Evolutionary conservation across 768 basidiomycete species (phyloP), one percentile per base, ranked within the genome.

Genomic region (Trametes cubensis): DNA sequence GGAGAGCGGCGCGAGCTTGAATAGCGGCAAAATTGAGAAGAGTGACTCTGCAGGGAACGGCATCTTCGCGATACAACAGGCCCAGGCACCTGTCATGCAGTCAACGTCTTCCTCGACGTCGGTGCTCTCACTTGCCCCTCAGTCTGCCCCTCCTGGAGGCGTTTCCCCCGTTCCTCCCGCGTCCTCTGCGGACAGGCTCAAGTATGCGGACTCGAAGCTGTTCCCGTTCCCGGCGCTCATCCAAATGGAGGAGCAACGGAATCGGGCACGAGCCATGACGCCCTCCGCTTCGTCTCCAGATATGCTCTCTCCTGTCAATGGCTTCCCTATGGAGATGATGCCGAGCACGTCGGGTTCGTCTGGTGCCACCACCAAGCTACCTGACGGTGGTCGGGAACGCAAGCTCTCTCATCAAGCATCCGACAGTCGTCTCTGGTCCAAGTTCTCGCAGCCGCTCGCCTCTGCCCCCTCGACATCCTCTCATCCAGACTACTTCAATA

Each of bases 161-260:
- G 81, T 83, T 13, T 94, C 92, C 8, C 89, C 91, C n/a, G 84
- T 94, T 40, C 93, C 93, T 42, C 83, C 86, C 18, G 83, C 86
- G 13, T 87, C 89, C 26, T 80, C 85, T 15, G 83, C 83, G 30
- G 92, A 93, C 74, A 74, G 87, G 71, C 79, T 80, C 28, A 91
- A 82, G 75, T 95, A 90, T 74, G 85, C 85, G 64, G 84, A 86
- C 66, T 73, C 83, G 34, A 98, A 98, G 72, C 79, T 97, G 39
- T 90, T 89, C 74, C 93, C 95, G 1, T 95, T 96, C 81, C 93
- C 92, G 25, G 93, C 92, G 40, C 88, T 94, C 73, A 83, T 87
- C 69, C 83, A 84, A 67, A 78, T 94, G 40, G 90, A 90, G 71
- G 87, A 90, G 70, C 84, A 90, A 68, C 81, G 86, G 54, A 85